Percentiles rank a stretch among this genome's conserved stretches.
Conservation (phyloP, 495 filamentous ascomycete species). For the Cladorrhinum samala region DNA sequence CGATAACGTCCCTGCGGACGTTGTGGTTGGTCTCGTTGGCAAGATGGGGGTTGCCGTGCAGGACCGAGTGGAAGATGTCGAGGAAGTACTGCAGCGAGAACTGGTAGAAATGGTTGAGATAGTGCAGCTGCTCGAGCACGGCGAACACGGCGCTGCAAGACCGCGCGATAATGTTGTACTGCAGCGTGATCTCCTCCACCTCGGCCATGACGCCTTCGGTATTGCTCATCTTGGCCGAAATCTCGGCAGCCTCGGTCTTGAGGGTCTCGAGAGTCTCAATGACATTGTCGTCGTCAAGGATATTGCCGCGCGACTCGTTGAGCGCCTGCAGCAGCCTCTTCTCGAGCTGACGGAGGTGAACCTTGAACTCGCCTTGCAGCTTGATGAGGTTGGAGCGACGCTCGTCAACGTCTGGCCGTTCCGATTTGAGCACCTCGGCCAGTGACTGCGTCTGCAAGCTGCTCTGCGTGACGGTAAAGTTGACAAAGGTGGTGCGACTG, state of each 20-base stretch:
- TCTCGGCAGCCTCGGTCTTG: conserved; percentile 94
- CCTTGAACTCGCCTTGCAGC: conserved; percentile 96
- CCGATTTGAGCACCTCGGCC: conserved; percentile 93
- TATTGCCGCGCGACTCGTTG: conserved; percentile 96
- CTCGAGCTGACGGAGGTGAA: conserved; percentile 93
- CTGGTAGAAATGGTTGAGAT: conserved; percentile 98
- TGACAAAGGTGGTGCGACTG: conserved; percentile 97
- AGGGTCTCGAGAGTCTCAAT: conserved; percentile 97
- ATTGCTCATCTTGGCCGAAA: conserved; percentile 90
- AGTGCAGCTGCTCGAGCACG: conserved; percentile 92
- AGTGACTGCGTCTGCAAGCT: conserved; percentile 96
- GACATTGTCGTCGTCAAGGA: conserved; percentile 95
- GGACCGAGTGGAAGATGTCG: conserved; percentile 91
- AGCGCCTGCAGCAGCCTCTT: conserved; percentile 89
- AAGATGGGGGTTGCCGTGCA: conserved; percentile 72
- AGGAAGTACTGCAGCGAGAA: conserved; percentile 98
- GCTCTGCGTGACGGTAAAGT: conserved; percentile 98
- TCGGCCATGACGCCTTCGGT: conserved; percentile 98
- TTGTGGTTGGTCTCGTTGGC: conserved; percentile 67
- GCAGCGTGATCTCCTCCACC: conserved; percentile 86
- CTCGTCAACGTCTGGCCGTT: conserved; percentile 97
- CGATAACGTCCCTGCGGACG: conserved; percentile 74
- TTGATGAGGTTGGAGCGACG: conserved; percentile 94
- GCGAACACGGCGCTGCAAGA: conserved; percentile 97
- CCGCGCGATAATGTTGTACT: conserved; percentile 86